Conservation (phyloP, 768 basidiomycete species). For the Glaciozyma martinii region DNA sequence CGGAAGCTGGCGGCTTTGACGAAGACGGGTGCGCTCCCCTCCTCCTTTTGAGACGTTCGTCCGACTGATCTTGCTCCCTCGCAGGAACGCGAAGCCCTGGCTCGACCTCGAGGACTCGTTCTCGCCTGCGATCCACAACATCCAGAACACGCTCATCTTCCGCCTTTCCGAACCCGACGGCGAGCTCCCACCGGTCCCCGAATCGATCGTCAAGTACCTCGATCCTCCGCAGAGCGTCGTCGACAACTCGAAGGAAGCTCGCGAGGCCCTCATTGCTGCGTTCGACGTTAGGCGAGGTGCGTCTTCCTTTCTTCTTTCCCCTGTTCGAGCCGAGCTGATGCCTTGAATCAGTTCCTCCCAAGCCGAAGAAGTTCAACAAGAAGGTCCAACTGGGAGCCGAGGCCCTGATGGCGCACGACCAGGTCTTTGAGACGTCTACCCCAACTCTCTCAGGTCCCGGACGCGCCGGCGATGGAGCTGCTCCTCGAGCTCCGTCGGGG, state of each 20-base stretch:
- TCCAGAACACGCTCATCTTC: slow-evolving; percentile 89
- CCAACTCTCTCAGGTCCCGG: neutral
- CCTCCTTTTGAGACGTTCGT: neutral
- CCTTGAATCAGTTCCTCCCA: slow-evolving; percentile 35
- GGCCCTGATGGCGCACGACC: too few relatives aligned
- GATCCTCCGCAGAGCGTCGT: slow-evolving; percentile 62
- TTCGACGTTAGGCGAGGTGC: slow-evolving; percentile 74
- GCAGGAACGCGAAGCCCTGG: slow-evolving; percentile 60
- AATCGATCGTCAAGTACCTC: slow-evolving; percentile 73
- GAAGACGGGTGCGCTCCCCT: slow-evolving; percentile 46
- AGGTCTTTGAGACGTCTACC: too few relatives aligned
- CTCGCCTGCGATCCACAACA: slow-evolving; percentile 81
- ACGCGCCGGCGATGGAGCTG: neutral
- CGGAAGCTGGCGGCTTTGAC: slow-evolving; percentile 51
- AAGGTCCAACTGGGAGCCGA: too few relatives aligned
- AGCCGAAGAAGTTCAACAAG: slow-evolving; percentile 28
- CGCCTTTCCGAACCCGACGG: slow-evolving; percentile 55
- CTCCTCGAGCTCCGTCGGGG: slow-evolving; percentile 9
- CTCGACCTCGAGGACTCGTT: slow-evolving; percentile 67
- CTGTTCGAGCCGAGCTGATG: slow-evolving; percentile 8
- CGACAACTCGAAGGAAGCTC: slow-evolving; percentile 51
- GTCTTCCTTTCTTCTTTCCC: neutral
- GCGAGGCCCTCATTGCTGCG: slow-evolving; percentile 54
- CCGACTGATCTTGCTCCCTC: neutral
- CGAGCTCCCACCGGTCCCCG: slow-evolving; percentile 73